Conservation (phyloP, 176 grass and related monocot species). For the Bolboschoenus planiculmis region DNA sequence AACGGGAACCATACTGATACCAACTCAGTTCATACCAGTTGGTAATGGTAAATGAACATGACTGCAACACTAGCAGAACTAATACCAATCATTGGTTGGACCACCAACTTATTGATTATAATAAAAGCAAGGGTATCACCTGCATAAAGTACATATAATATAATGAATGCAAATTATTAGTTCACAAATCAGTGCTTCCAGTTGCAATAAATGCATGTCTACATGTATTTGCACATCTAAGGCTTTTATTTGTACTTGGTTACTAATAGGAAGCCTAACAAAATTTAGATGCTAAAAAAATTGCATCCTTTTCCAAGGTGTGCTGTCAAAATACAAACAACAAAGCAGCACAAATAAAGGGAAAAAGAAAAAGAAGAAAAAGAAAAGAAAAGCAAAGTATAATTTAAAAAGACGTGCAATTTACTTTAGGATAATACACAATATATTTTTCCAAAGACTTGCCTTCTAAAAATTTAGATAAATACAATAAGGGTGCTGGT, state of each 20-base stretch:
- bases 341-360: background rate
- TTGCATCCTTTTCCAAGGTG: background rate
- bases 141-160: background rate
- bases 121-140: background rate
- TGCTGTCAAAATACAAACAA: background rate
- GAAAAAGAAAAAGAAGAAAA: too few species aligned
- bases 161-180: background rate
- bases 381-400: slow-evolving; percentile 1
- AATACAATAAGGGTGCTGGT: too few species aligned
- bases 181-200: background rate
- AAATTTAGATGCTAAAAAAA: slow-evolving; percentile 11
- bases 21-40: background rate
- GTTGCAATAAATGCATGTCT: background rate
- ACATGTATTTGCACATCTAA: background rate
- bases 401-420: slow-evolving; percentile 11
- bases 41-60: background rate
- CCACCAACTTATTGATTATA: background rate
- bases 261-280: background rate
- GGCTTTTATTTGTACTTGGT: background rate
- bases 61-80: background rate
- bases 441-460: too few species aligned
- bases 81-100: background rate
- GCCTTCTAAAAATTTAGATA: too few species aligned
- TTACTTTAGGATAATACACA: background rate
- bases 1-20: background rate